Conservation (phyloP, 2,329 filamentous ascomycete species). For the Claviceps purpurea region DNA sequence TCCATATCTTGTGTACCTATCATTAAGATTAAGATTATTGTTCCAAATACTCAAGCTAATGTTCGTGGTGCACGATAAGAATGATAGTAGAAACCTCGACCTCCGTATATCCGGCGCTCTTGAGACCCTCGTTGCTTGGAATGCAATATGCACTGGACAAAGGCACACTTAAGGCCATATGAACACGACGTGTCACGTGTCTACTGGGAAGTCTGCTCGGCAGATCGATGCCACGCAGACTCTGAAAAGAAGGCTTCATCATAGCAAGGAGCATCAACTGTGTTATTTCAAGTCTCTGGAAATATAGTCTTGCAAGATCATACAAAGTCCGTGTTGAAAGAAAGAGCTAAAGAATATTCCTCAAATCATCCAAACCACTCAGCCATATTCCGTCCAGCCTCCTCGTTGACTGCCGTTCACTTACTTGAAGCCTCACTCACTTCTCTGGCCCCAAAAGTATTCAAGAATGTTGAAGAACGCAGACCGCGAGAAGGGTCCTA, state of each 20-base stretch:
- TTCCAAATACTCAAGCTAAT: too few relatives aligned
- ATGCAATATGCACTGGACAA: too few relatives aligned
- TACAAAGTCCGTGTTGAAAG: constrained; percentile 6
- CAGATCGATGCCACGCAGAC: neutral
- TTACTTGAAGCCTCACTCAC: too few relatives aligned
- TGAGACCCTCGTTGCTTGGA: too few relatives aligned
- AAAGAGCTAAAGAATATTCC: neutral
- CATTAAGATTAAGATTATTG: too few relatives aligned
- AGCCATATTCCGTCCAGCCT: neutral
- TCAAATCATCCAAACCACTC: constrained; percentile 1
- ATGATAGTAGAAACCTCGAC: too few relatives aligned
- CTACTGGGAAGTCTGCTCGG: too few relatives aligned
- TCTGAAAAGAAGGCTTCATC: neutral
- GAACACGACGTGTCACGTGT: too few relatives aligned
- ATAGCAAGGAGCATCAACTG: constrained; percentile 3
- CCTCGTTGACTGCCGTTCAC: neutral
- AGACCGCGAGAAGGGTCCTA: neutral
- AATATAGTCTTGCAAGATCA: constrained; percentile 5
- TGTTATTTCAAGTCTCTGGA: neutral
- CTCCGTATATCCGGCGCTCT: too few relatives aligned
- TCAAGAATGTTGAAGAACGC: neutral
- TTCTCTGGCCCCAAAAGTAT: neutral
- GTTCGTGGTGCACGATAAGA: too few relatives aligned
- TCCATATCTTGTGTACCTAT: too few relatives aligned
- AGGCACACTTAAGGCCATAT: too few relatives aligned